A percentile compares a stretch with the other conserved stretches of the same genome.
Evolutionary conservation across 768 basidiomycete genomes (phyloP).

Genomic region (Mycena sanguinolenta): DNA sequence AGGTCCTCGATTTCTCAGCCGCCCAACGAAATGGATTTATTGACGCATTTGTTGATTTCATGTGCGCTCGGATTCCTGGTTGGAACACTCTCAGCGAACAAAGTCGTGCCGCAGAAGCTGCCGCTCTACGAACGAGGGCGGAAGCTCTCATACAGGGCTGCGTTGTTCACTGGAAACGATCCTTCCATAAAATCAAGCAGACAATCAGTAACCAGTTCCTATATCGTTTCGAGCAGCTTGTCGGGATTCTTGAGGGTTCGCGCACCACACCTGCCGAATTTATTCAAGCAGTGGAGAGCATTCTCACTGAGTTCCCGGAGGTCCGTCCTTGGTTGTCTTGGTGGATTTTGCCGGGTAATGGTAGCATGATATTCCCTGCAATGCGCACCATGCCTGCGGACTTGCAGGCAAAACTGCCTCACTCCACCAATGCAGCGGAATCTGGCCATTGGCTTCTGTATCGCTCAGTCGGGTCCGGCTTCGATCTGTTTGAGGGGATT

Average conservation of each 20-base stretch:
- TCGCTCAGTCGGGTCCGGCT: no score
- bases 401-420: neutral
- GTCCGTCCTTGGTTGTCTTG: slow-evolving; percentile 2
- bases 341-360: slow-evolving; percentile 28
- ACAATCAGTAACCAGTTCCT: neutral
- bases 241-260: slow-evolving; percentile 7
- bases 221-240: slow-evolving; percentile 11
- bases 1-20: slow-evolving; percentile 16
- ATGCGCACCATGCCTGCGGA: slow-evolving; percentile 21
- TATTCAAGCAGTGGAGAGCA: neutral
- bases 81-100: slow-evolving; percentile 15
- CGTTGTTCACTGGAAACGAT: slow-evolving; percentile 18
- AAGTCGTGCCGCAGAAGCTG: neutral
- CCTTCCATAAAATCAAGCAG: slow-evolving; percentile 19
- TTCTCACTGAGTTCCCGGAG: slow-evolving; percentile 13
- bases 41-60: slow-evolving; percentile 14
- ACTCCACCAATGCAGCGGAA: slow-evolving; percentile 1
- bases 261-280: neutral
- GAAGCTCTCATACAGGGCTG: slow-evolving; percentile 14
- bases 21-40: slow-evolving; percentile 23
- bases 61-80: slow-evolving; percentile 21
- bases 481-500: slow-evolving; percentile 10
- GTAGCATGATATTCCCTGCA: slow-evolving; percentile 28
- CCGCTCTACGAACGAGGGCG: neutral
- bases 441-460: no score